Percentiles rank a stretch among this genome's conserved stretches.
Conservation (phyloP, 2,329 filamentous ascomycete species). For the Byssothecium circinans region DNA sequence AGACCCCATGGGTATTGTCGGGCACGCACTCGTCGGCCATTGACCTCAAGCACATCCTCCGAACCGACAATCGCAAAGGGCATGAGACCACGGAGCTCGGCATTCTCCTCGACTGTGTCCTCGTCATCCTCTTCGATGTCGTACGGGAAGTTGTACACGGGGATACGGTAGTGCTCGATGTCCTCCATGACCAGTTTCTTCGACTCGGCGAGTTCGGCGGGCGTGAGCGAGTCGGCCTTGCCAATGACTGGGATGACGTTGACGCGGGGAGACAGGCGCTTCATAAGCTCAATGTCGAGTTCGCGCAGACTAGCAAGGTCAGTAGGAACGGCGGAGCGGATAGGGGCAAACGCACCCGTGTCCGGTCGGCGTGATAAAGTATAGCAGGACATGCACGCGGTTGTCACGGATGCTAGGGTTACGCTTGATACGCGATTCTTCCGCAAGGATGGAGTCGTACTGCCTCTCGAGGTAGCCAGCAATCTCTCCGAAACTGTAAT, state of each 20-base stretch:
- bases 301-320: slow-evolving; percentile 74
- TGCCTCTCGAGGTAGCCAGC: slow-evolving; percentile 98
- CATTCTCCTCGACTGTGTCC: slow-evolving; percentile 98
- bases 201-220: slow-evolving; percentile 93
- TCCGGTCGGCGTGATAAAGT: slow-evolving; percentile 98
- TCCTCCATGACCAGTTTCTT: slow-evolving; percentile 99
- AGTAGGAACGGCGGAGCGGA: slow-evolving; percentile 9
- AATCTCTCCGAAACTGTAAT: slow-evolving; percentile 90
- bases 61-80: slow-evolving; percentile 98
- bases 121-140: slow-evolving; percentile 99
- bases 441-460: slow-evolving; percentile 98
- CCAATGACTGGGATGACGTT: slow-evolving; percentile 99
- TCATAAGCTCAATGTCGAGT: slow-evolving; percentile 99
- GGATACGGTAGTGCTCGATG: slow-evolving; percentile 99
- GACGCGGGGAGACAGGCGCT: slow-evolving; percentile 94
- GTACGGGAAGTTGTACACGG: slow-evolving; percentile 99
- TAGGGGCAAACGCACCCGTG: slow-evolving; percentile 67
- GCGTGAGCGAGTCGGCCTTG: slow-evolving; percentile 95
- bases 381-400: slow-evolving; percentile 95
- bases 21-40: slow-evolving; percentile 86
- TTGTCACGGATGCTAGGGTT: slow-evolving; percentile 99
- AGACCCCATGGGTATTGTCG: slow-evolving; percentile 99
- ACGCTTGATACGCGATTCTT: slow-evolving; percentile 99
- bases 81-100: slow-evolving; percentile 95
- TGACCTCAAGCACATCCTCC: slow-evolving; percentile 92